Base-by-base conservation (phyloP, 202 grass and related monocot genomes). In the Schoenoplectus triqueter region DNA sequence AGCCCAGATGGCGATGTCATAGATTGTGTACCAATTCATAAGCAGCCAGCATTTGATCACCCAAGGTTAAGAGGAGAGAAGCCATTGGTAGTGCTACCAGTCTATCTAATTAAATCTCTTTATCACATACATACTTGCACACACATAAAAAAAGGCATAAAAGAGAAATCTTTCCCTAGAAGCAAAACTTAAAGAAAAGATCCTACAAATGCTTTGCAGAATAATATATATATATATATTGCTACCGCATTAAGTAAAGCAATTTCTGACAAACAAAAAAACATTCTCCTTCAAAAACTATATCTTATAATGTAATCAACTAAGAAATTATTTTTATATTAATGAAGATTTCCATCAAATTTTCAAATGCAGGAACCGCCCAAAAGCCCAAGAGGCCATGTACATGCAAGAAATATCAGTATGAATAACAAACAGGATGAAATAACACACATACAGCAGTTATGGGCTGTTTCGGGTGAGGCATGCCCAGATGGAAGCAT, bases 11-110 rank as follows among this genome's bases (percentile, higher is more conserved):
- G 93, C 46, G 97, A 99, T 83, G 11, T 94, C 71, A 94, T 99
- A 80, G 97, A 99, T 70, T 99, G 97, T 87, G 97, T 99, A 46
- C 89, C 86, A 77, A 82, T 89, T 45, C 90, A 94, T 86, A 89
- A 94, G 66, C 97, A 99, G 85, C 97, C 93, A 84, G 93, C 97
- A 15, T 99, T 96, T 91, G 97, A 99, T 87, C 93, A 99, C 77
- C 92, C 97, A 1, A 91, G 92, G 85, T 88, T 99, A 52, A 87
- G 77, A 45, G 89, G 97, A 22, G 79, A 92, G 61, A 85, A 86
- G 66, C 88, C 96, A 56, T 17, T 94, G 89, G 94, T 97, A 89
- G 40, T 52, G 5, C 15, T 8, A 20, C 20, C 8, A 67, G 21
- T 67, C 61, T 82, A 61, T 82, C 10, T 49, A 73, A 50, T 39